A percentile compares a stretch with the other conserved stretches of the same genome.
Conservation (phyloP, 352 stramenopile species). For the Plasmopara halstedii region DNA sequence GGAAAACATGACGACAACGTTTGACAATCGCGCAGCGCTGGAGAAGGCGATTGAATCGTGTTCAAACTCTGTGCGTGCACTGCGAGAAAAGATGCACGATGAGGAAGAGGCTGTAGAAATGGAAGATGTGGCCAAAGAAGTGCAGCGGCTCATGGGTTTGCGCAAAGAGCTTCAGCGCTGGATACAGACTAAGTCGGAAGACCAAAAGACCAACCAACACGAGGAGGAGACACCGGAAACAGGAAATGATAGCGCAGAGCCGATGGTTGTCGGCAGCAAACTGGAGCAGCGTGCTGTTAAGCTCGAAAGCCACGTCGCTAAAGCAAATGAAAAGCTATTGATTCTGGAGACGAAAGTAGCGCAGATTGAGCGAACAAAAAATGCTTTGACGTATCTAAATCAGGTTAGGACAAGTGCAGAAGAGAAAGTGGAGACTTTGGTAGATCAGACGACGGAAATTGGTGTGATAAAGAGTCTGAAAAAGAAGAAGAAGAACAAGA, state of each 20-base stretch:
- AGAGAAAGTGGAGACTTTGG: slow-evolving; percentile 7
- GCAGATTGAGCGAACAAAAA: slow-evolving; percentile 33
- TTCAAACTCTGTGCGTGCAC: slow-evolving; percentile 38
- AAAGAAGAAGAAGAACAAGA: slow-evolving; percentile 24
- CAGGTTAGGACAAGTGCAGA: slow-evolving; percentile 12
- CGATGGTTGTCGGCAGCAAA: slow-evolving; percentile 9
- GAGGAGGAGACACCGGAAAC: slow-evolving; percentile 4
- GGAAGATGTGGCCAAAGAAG: slow-evolving; percentile 42
- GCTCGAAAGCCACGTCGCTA: slow-evolving; percentile 10
- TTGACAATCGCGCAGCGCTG: slow-evolving; percentile 31
- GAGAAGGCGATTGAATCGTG: slow-evolving; percentile 51
- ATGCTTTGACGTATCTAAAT: slow-evolving; percentile 24
- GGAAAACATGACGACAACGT: slow-evolving; percentile 34
- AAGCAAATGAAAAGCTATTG: slow-evolving; percentile 22
- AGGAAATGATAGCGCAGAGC: neutral
- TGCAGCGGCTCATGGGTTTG: slow-evolving; percentile 52
- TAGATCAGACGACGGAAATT: slow-evolving; percentile 4
- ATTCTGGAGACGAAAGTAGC: slow-evolving; percentile 28
- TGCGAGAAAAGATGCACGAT: slow-evolving; percentile 53
- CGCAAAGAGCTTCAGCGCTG: slow-evolving; percentile 65
- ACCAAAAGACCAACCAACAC: slow-evolving; percentile 11
- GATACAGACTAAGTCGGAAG: slow-evolving; percentile 19
- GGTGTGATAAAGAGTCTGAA: slow-evolving; percentile 5
- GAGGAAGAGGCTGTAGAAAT: slow-evolving; percentile 28
- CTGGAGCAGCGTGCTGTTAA: slow-evolving; percentile 8